These are phyloP conservation scores for thale cress (Arabidopsis thaliana) DNA, from an alignment of 345 rosid genomes.

Conservation along the genomic window TAIR10.1 NC_003071.7:17786001-17786500, in stretches of 20 bases:
- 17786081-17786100: background rate
- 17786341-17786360: slow-evolving; percentile 9
- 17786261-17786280: slow-evolving; percentile 2
- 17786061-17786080: slow-evolving; percentile 14
- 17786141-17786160: background rate
- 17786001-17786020: background rate
- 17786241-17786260: background rate
- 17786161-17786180: background rate
- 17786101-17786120: background rate
- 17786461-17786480: background rate
- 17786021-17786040: background rate
- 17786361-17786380: background rate
- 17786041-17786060: slow-evolving; percentile 13
- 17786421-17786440: background rate
- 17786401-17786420: slow-evolving; percentile 5
- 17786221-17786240: background rate
- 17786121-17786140: slow-evolving; percentile 12
- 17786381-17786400: slow-evolving; percentile 11
- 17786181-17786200: slow-evolving; percentile 1
- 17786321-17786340: slow-evolving; percentile 20
- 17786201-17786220: slow-evolving; percentile 26
- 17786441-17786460: background rate
- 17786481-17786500: background rate
- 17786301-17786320: background rate
- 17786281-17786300: background rate